Evolutionary conservation across 139 green algal species (phyloP).

Genomic region (Picochlorum sp.): DNA sequence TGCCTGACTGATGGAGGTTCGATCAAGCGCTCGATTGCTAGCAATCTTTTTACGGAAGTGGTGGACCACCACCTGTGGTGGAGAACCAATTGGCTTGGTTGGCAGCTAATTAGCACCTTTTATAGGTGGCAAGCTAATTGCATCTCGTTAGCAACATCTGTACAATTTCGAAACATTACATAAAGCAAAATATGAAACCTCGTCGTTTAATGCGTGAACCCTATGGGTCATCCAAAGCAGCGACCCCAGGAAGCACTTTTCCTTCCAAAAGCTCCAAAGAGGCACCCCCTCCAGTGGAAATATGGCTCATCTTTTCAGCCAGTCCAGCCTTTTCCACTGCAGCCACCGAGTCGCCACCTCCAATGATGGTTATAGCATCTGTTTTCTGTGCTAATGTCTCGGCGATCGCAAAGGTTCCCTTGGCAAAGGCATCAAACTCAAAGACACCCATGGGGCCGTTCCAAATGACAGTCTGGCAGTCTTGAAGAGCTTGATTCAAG

Average conservation of each 20-base stretch:
- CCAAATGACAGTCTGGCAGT: constrained; percentile 95
- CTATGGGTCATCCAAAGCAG: no score
- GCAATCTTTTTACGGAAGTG: no score
- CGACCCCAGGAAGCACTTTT: constrained; percentile 88
- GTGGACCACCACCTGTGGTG: no score
- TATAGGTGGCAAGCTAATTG: no score
- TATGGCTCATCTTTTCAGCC: constrained; percentile 68
- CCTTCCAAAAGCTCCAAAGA: constrained; percentile 98
- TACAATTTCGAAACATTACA: no score
- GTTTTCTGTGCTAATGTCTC: constrained; percentile 4
- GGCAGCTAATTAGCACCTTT: no score
- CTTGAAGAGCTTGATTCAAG: constrained; percentile 73
- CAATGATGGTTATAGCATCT: constrained; percentile 90
- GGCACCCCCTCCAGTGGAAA: constrained; percentile 74
- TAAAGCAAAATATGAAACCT: no score
- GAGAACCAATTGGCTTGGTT: no score
- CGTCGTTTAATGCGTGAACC: no score
- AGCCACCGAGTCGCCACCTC: constrained; percentile 94
- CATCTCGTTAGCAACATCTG: no score
- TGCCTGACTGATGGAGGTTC: no score
- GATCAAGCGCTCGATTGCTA: no score
- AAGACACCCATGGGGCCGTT: constrained; percentile 67
- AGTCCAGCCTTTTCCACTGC: constrained; percentile 96
- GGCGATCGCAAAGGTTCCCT: constrained; percentile 13
- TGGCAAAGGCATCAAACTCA: constrained; percentile 20